Percentiles rank a stretch among this genome's conserved stretches.
phyloP scores from a whole-genome alignment of 352 stramenopile genomes.

The Globisporangium cylindrosporum region DNA sequence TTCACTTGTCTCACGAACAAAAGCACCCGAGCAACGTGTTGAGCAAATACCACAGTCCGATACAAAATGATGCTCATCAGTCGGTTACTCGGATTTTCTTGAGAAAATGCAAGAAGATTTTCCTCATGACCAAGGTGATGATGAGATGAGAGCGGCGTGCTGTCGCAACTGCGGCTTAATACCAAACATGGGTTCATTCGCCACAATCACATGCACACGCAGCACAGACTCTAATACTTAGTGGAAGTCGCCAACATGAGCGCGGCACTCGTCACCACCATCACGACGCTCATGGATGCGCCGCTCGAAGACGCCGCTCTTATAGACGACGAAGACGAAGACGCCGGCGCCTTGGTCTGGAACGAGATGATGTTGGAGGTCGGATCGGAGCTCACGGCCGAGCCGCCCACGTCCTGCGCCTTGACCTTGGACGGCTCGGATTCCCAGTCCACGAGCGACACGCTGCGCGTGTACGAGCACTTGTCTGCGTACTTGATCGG shows the following conservation, averaged over 20 bases:
- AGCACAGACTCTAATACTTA: not conserved
- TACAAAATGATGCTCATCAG: too few relatives aligned
- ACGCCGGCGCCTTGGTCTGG: slow-evolving; percentile 3
- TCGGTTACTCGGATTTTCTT: too few relatives aligned
- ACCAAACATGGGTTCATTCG: not conserved
- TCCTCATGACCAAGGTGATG: too few relatives aligned
- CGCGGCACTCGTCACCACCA: not conserved
- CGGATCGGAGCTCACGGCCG: slow-evolving; percentile 2
- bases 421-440: slow-evolving; percentile 34
- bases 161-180: not conserved
- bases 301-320: not conserved
- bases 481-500: slow-evolving; percentile 49
- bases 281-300: not conserved
- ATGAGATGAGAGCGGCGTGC: too few relatives aligned
- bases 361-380: slow-evolving; percentile 17
- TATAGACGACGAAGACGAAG: not conserved
- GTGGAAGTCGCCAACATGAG: not conserved
- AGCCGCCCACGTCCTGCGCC: slow-evolving; percentile 6
- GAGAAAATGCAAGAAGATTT: too few relatives aligned
- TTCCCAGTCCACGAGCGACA: slow-evolving; percentile 47
- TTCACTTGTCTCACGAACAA: too few relatives aligned
- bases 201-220: not conserved
- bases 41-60: too few relatives aligned
- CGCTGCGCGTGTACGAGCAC: slow-evolving; percentile 46
- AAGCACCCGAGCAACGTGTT: too few relatives aligned